Evolutionary conservation across 192 early-diverging fungal genomes (phyloP).

Genomic region (Coemansia sp.): DNA sequence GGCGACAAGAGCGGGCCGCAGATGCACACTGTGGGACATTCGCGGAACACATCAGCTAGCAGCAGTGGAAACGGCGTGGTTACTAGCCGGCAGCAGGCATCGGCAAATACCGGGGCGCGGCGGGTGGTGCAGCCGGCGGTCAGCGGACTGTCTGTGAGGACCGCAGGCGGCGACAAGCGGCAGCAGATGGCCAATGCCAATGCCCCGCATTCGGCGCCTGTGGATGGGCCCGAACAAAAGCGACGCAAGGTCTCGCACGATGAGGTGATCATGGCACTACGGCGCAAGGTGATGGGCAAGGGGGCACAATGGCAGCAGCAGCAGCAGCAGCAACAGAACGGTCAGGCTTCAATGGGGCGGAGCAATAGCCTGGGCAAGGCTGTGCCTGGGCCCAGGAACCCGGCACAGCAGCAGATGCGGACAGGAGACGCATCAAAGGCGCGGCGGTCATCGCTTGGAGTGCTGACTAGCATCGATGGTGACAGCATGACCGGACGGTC

Average conservation of each 20-base stretch:
- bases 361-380: neutral
- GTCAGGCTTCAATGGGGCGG: neutral
- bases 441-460: slow-evolving; percentile 25
- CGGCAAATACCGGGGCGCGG: neutral
- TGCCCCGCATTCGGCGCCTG: slow-evolving; percentile 41
- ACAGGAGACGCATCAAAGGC: neutral
- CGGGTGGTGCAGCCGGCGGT: slow-evolving; percentile 33
- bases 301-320: slow-evolving; percentile 8
- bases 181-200: slow-evolving; percentile 2
- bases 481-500: neutral
- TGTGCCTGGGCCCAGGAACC: neutral
- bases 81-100: slow-evolving; percentile 6
- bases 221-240: slow-evolving; percentile 29
- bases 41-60: slow-evolving; percentile 2
- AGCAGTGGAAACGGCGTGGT: no score
- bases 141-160: slow-evolving; percentile 39
- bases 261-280: slow-evolving; percentile 46
- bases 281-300: slow-evolving; percentile 50
- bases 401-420: neutral
- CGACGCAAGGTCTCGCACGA: slow-evolving; percentile 48
- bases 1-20: slow-evolving; percentile 6
- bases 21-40: neutral
- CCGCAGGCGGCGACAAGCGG: slow-evolving; percentile 5
- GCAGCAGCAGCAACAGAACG: neutral
- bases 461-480: slow-evolving; percentile 2